Percentiles rank a stretch among this genome's conserved stretches.
Conservation (phyloP, 768 basidiomycete species). For the Pleurotus djamor region DNA sequence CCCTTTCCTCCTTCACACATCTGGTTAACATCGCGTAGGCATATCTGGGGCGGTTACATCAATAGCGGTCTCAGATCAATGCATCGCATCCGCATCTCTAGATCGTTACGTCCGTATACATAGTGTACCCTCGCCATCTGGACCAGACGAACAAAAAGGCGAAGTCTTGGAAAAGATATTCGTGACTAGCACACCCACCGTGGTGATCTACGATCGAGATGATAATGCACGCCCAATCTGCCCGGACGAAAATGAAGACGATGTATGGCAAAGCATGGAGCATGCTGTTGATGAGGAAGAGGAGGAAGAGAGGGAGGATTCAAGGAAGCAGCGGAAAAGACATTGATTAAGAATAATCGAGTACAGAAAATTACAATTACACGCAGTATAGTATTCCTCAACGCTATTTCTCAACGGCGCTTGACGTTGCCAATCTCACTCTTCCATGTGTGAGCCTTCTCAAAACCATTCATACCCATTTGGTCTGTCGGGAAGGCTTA, state of each 20-base stretch:
- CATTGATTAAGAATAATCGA: not conserved
- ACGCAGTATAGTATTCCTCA: too few relatives aligned
- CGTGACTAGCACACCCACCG: constrained; percentile 60
- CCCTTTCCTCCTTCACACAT: not conserved
- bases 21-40: constrained; percentile 33
- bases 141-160: constrained; percentile 54
- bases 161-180: constrained; percentile 62
- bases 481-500: constrained; percentile 47
- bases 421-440: constrained; percentile 63
- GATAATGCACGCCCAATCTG: constrained; percentile 1
- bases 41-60: constrained; percentile 71
- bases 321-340: constrained; percentile 19
- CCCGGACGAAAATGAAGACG: constrained; percentile 43
- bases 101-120: constrained; percentile 76
- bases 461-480: constrained; percentile 82
- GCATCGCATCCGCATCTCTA: constrained; percentile 59
- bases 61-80: constrained; percentile 50
- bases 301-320: constrained; percentile 19
- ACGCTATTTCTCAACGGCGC: constrained; percentile 15
- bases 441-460: constrained; percentile 85
- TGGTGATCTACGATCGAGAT: constrained; percentile 58
- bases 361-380: too few relatives aligned
- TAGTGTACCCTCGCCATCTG: constrained; percentile 50
- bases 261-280: constrained; percentile 70
- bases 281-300: constrained; percentile 40